Base-by-base conservation (phyloP, 129 eudicot species). In the Dittrichia graveolens region DNA sequence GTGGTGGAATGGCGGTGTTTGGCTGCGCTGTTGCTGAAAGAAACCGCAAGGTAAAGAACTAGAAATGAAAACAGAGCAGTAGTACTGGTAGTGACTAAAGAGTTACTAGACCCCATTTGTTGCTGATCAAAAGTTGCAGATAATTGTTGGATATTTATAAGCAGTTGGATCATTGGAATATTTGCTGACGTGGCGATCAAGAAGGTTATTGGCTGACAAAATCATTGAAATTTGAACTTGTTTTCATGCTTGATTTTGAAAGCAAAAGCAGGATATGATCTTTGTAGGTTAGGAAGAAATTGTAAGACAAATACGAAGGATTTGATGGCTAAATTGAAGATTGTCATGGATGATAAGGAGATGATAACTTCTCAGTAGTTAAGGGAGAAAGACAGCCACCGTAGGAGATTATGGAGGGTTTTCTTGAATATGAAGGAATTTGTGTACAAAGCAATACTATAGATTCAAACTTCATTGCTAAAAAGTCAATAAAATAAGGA, bases 61-160 rank as follows among this genome's bases (percentile, higher is more conserved):
- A 85, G 71, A 44, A 76, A 56, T 61, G 84, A 80, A 60, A 86
- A 49, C 15, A 84, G 58, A 68, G 78, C 77, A 63, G 61, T 58
- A 14, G 69, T 71, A 34, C 70, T 74, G 8, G 82, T 64, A 11
- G 82, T 75, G 65, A 79, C 7, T 67, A 83, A 60, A 49, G 83
- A 75, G 14, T 49, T 60, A 49, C 8, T 78, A 2, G 82, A 72
- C 37, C 82, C 85, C 96, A 89, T 86, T 70, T 42, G 9, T 61
- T 69, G 71, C 7, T 61, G 31, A 45, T 57, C 12, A 45, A 7
- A 75, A 65, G 6, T 6, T 65, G 67, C 12, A 42, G 41, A 18
- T 35, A 5, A 67, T 66, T 50, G 5, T 71, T 52, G 24, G 65
- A 11, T 8, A 14, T 61, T 61, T 71, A 78, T 78, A 78, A 34